These are phyloP conservation scores for Arthonia radiata DNA, from an alignment of 495 filamentous ascomycete genomes.

Conservation along the genomic window DNA sequence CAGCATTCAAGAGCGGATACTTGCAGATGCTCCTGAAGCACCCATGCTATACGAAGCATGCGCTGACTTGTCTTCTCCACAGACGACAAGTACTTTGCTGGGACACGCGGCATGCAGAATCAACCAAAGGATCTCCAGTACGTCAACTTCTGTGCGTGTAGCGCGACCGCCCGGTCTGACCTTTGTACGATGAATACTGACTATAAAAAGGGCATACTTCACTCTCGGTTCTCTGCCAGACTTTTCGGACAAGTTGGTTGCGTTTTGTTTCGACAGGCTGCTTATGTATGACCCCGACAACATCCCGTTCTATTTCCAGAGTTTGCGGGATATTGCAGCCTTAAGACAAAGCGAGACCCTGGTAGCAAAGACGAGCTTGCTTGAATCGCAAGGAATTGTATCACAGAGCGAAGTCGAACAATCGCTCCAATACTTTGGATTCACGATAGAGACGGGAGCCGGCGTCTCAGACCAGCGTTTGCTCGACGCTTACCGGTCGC, in stretches of 20 bases:
- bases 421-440: constrained; percentile 29
- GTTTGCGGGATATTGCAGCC: constrained; percentile 18
- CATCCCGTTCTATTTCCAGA: constrained; percentile 23
- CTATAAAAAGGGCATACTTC: too few relatives aligned
- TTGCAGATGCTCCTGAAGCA: too few relatives aligned
- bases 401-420: constrained; percentile 15
- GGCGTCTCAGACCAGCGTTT: constrained; percentile 28
- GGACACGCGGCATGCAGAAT: too few relatives aligned
- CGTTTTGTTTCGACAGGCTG: constrained; percentile 21
- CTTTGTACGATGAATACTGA: too few relatives aligned
- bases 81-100: too few relatives aligned
- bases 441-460: constrained; percentile 13
- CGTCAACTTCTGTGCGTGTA: too few relatives aligned
- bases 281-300: constrained; percentile 13
- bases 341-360: constrained; percentile 18
- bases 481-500: constrained; percentile 29
- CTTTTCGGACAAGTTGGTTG: constrained; percentile 26
- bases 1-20: too few relatives aligned
- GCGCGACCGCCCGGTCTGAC: too few relatives aligned
- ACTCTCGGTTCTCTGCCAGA: constrained; percentile 20
- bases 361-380: constrained; percentile 13
- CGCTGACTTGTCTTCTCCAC: too few relatives aligned
- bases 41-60: too few relatives aligned
- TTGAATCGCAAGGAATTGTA: constrained; percentile 17
- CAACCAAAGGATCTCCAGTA: too few relatives aligned